Conservation (phyloP, 768 basidiomycete species). For the Cytidiella melzeri region DNA sequence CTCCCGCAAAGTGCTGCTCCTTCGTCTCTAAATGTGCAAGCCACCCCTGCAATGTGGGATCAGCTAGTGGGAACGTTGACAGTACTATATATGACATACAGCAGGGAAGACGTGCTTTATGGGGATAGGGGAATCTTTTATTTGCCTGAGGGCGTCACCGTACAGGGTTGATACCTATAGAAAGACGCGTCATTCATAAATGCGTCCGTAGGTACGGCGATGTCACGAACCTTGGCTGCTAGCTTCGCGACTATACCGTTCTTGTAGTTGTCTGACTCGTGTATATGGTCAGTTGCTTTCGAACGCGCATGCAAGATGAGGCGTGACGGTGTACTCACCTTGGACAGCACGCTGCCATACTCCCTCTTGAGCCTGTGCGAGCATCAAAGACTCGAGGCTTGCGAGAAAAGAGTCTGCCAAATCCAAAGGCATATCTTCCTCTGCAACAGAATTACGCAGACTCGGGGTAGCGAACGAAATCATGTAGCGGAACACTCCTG, state of each 20-base stretch:
- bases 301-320: background rate
- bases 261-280: constrained; percentile 54
- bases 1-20: constrained; percentile 78
- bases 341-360: constrained; percentile 90
- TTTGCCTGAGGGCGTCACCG: constrained; percentile 36
- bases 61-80: background rate
- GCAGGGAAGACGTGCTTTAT: constrained; percentile 46
- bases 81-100: constrained; percentile 31
- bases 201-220: background rate
- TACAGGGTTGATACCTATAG: constrained; percentile 61
- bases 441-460: constrained; percentile 36
- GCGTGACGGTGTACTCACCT: constrained; percentile 35
- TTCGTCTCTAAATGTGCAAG: constrained; percentile 78
- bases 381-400: constrained; percentile 68
- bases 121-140: constrained; percentile 38
- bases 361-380: constrained; percentile 95
- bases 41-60: constrained; percentile 53
- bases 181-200: constrained; percentile 4
- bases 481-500: constrained; percentile 66
- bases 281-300: too few species aligned
- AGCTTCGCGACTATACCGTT: constrained; percentile 81
- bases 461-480: constrained; percentile 46
- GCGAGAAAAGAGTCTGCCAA: constrained; percentile 55
- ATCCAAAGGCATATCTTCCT: constrained; percentile 59
- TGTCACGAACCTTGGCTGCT: constrained; percentile 54